These are phyloP conservation scores for Zygnema circumcarinatum DNA, from an alignment of 139 green algal genomes.

Conservation along the genomic window DNA sequence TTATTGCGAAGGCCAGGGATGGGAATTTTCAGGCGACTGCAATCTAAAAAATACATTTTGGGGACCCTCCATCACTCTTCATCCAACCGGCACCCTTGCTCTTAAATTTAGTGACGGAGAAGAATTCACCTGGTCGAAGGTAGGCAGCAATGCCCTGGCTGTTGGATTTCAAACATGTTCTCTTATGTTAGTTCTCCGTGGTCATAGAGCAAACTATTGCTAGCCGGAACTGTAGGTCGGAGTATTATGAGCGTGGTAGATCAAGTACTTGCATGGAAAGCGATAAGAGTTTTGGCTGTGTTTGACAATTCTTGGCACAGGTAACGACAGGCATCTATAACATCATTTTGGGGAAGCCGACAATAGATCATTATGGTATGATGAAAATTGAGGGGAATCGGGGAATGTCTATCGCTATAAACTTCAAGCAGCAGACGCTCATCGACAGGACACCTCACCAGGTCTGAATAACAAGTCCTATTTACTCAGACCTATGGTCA, in stretches of 20 bases:
- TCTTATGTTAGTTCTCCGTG: too few species aligned
- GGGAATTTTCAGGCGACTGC: conserved; percentile 76
- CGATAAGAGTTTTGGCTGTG: neutral
- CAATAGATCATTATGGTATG: conserved; percentile 84
- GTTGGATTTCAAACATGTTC: too few species aligned
- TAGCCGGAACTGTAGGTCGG: too few species aligned
- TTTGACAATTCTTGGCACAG: conserved; percentile 38
- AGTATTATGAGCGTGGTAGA: too few species aligned
- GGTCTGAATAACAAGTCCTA: conserved; percentile 55
- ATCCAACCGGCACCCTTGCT: conserved; percentile 73
- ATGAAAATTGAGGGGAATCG: conserved; percentile 71
- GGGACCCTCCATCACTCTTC: conserved; percentile 86
- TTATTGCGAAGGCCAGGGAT: conserved; percentile 71
- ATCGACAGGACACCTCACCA: conserved; percentile 70
- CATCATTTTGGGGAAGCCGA: conserved; percentile 89
- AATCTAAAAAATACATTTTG: conserved; percentile 93
- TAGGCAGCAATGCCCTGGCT: too few species aligned
- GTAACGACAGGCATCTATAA: conserved; percentile 84
- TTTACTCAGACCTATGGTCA: neutral
- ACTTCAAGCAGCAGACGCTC: conserved; percentile 76
- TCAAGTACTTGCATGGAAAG: too few species aligned
- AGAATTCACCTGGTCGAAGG: conserved; percentile 81
- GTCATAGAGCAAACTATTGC: too few species aligned
- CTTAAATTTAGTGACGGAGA: conserved; percentile 79
- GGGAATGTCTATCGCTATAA: conserved; percentile 61